phyloP scores from a whole-genome alignment of 1,139 yeast genomes.

The Trichomonascaceae sp. region DNA sequence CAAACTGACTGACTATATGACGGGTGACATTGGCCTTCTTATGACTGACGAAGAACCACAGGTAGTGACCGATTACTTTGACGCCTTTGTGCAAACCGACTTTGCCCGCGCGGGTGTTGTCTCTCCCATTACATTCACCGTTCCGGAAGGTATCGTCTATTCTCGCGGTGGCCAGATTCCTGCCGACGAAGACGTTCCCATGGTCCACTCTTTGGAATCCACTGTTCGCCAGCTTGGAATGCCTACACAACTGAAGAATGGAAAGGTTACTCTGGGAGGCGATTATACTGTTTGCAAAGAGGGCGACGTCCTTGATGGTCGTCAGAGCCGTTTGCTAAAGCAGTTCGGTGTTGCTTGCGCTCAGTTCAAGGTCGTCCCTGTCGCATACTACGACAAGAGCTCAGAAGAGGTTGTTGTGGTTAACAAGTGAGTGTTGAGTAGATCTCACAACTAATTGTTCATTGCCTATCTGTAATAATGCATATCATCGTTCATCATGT shows the following conservation, averaged over 20 bases:
- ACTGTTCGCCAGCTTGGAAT: conserved; percentile 80
- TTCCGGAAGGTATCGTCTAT: conserved; percentile 84
- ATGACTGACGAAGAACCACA: conserved; percentile 79
- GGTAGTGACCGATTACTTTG: conserved; percentile 75
- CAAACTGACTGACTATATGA: conserved; percentile 42
- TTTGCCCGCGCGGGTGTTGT: conserved; percentile 80
- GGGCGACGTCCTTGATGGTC: conserved; percentile 75
- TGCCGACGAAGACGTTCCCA: conserved; percentile 84
- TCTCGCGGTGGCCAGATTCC: conserved; percentile 93
- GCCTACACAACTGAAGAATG: conserved; percentile 82
- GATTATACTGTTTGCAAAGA: conserved; percentile 70
- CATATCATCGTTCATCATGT: too few relatives aligned
- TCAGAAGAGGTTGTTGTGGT: conserved; percentile 9
- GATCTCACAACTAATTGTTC: too few relatives aligned
- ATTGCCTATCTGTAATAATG: too few relatives aligned
- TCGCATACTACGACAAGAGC: conserved; percentile 48
- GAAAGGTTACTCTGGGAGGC: conserved; percentile 65
- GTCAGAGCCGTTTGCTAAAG: conserved; percentile 83
- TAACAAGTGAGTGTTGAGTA: too few relatives aligned
- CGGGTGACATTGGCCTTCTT: conserved; percentile 76
- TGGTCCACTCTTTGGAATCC: conserved; percentile 92
- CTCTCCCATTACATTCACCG: conserved; percentile 68
- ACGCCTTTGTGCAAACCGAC: conserved; percentile 64
- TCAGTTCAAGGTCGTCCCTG: conserved; percentile 67
- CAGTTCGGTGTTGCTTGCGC: conserved; percentile 93